These are phyloP conservation scores for Epichloe gansuensis DNA, from an alignment of 2,329 filamentous ascomycete species.

Conservation along the genomic window DNA sequence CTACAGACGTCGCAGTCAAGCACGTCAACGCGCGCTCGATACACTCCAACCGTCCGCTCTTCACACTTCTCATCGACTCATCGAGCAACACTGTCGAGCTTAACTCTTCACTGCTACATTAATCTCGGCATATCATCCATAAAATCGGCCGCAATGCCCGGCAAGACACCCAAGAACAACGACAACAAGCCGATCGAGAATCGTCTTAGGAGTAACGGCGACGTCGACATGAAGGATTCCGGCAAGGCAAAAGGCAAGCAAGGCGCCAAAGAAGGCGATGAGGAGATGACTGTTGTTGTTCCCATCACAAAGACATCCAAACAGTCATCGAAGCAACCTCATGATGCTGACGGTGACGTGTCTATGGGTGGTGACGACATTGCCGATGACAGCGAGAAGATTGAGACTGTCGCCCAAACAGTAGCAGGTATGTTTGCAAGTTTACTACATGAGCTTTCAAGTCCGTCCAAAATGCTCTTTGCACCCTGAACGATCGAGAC, in stretches of 20 bases:
- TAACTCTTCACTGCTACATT: neutral
- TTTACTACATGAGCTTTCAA: neutral
- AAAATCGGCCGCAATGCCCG: constrained; percentile 41
- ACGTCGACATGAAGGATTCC: constrained; percentile 60
- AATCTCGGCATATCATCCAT: neutral
- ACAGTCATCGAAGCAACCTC: constrained; percentile 41
- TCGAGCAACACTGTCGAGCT: neutral
- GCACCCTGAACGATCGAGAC: no score
- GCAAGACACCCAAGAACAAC: constrained; percentile 61
- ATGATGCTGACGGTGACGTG: constrained; percentile 56
- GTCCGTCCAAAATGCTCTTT: neutral
- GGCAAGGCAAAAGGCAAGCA: constrained; percentile 56
- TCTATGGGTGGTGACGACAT: constrained; percentile 52
- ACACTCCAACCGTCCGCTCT: neutral
- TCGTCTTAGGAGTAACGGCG: constrained; percentile 46
- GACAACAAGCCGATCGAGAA: constrained; percentile 59
- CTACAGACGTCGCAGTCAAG: constrained; percentile 3
- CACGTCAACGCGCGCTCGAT: constrained; percentile 3
- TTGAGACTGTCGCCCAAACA: constrained; percentile 48
- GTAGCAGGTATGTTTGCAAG: constrained; percentile 38
- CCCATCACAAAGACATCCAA: constrained; percentile 55
- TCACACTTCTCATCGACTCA: neutral
- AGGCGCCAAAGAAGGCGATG: constrained; percentile 51
- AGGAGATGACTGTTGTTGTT: constrained; percentile 72
- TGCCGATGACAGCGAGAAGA: constrained; percentile 40